These are phyloP conservation scores for Oidiodendron maius DNA, from an alignment of 495 filamentous ascomycete genomes.

Conservation along the genomic window DNA sequence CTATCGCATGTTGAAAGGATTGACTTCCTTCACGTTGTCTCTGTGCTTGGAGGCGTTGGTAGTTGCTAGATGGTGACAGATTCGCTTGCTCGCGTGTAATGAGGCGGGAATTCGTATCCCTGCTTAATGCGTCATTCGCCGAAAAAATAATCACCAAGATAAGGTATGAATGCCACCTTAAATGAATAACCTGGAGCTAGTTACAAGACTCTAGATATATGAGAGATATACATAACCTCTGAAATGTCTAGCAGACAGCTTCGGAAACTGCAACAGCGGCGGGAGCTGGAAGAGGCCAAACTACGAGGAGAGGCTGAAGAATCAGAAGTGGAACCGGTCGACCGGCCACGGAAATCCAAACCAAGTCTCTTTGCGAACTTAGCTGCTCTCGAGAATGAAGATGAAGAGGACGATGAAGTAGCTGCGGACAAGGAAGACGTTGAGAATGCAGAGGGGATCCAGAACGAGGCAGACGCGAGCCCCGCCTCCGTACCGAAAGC, in stretches of 20 bases:
- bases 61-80: background rate
- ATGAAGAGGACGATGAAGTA: conserved; percentile 28
- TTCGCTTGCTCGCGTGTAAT: too few relatives aligned
- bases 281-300: conserved; percentile 29
- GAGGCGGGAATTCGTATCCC: too few relatives aligned
- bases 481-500: conserved; percentile 14
- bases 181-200: too few relatives aligned
- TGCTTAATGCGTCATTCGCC: conserved; percentile 1
- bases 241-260: conserved; percentile 78
- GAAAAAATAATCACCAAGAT: background rate
- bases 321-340: conserved; percentile 34
- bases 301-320: conserved; percentile 11
- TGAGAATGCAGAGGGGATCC: conserved; percentile 34
- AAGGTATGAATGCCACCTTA: too few relatives aligned
- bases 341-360: conserved; percentile 31
- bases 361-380: conserved; percentile 43
- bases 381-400: conserved; percentile 37
- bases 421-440: conserved; percentile 49
- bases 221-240: too few relatives aligned
- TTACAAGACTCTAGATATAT: too few relatives aligned
- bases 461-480: conserved; percentile 12
- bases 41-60: background rate
- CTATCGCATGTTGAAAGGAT: background rate
- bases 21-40: background rate
- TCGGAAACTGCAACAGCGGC: conserved; percentile 69